phyloP scores from a whole-genome alignment of 2,329 filamentous ascomycete genomes.

The Microsporum canis region DNA sequence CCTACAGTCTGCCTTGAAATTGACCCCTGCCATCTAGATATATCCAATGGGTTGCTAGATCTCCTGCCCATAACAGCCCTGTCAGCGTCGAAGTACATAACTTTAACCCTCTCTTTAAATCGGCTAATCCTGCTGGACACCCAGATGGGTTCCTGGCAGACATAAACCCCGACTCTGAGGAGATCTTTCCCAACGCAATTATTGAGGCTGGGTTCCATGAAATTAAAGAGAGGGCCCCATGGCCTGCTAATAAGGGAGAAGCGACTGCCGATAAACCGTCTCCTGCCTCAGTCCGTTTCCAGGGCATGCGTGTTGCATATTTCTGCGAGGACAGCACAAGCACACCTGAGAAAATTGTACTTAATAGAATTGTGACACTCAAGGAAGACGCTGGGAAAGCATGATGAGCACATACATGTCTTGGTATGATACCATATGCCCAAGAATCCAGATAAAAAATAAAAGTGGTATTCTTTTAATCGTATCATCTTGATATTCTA shows the following conservation, averaged over 20 bases:
- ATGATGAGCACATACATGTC: background rate
- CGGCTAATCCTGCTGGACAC: conserved; percentile 64
- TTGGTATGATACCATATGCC: background rate
- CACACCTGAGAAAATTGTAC: conserved; percentile 64
- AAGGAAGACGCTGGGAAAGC: conserved; percentile 58
- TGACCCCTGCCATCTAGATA: conserved; percentile 27
- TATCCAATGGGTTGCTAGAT: conserved; percentile 38
- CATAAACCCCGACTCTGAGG: conserved; percentile 72
- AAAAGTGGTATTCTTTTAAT: background rate
- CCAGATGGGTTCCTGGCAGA: conserved; percentile 73
- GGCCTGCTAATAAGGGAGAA: conserved; percentile 46
- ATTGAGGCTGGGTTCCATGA: conserved; percentile 77
- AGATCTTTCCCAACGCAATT: conserved; percentile 64
- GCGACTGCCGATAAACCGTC: conserved; percentile 30
- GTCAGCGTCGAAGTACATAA: conserved; percentile 62
- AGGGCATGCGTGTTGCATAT: conserved; percentile 80
- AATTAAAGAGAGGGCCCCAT: conserved; percentile 60
- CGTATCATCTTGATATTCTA: background rate
- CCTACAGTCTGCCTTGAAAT: background rate
- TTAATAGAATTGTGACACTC: conserved; percentile 84
- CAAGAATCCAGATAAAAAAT: background rate
- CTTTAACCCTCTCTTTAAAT: conserved; percentile 76
- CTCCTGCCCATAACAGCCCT: conserved; percentile 43
- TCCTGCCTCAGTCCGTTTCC: conserved; percentile 72
- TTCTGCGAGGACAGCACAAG: conserved; percentile 70